Evolutionary conservation across 2,329 filamentous ascomycete genomes (phyloP).

Genomic region (Fusarium beomiforme): DNA sequence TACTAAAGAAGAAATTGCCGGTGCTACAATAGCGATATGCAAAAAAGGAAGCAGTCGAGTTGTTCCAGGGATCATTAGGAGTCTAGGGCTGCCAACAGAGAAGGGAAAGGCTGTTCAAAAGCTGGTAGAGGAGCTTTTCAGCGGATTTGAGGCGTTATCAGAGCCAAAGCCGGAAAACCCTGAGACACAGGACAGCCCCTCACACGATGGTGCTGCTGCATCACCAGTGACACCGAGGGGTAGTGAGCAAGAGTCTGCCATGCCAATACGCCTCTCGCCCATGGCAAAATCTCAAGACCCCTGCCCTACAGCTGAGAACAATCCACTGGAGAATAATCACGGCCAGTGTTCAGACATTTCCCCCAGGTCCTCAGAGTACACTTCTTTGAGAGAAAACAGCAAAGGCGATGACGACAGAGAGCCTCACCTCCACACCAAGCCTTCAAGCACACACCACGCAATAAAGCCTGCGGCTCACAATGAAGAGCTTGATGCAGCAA

Average conservation of each 20-base stretch:
- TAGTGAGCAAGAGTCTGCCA: background rate
- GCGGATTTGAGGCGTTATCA: background rate
- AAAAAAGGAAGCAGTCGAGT: background rate
- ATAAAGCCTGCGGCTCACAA: no score
- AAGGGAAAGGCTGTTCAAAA: background rate
- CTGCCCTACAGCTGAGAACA: no score
- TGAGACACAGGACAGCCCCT: fast-evolving
- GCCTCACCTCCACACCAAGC: no score
- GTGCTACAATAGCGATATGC: background rate
- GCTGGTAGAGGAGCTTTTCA: background rate
- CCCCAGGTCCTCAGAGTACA: no score
- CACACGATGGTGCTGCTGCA: background rate
- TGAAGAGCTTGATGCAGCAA: no score
- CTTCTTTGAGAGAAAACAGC: no score
- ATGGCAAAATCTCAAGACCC: fast-evolving
- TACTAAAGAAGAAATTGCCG: background rate
- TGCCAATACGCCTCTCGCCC: background rate
- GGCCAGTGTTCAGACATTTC: no score
- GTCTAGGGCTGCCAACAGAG: fast-evolving
- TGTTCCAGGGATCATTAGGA: background rate
- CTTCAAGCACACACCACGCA: no score
- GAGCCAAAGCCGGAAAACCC: fast-evolving
- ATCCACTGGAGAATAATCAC: no score
- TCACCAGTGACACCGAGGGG: background rate
- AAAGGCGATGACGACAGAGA: no score